Base-by-base conservation (phyloP, 306 rosid genomes). In the Alnus glutinosa region DNA sequence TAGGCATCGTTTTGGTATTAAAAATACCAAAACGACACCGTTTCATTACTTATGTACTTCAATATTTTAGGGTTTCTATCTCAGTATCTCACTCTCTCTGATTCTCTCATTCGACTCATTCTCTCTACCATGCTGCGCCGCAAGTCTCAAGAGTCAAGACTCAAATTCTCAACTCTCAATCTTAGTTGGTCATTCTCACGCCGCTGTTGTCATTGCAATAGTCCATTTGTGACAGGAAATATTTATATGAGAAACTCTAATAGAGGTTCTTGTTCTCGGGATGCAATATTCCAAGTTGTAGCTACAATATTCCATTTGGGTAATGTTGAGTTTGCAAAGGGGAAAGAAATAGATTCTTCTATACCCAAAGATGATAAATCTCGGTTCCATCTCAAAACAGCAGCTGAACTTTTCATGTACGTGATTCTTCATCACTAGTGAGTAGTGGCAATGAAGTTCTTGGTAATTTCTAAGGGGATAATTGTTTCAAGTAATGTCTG, bases 221-320 rank as follows among this genome's bases (percentile, higher is more conserved):
- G 28, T 23, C 28, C 0, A 23, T 23, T 23, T 23, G 28, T 23
- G 28, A 6, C 54, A 42, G 30, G 68, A 28, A 59, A 42, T 81
- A 55, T 64, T 73, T 3, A 14, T 46, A 48, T 39, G 68, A 55
- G 71, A 63, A 71, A 81, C 77, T 16, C 77, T 75, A 75, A 75
- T 57, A 50, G 52, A 73, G 1, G 47, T 77, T 71, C 55, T 36
- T 76, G 82, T 81, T 84, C 69, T 75, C 85, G 92, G 97, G 98
- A 92, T 73, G 97, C 97, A 74, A 92, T 95, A 81, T 95, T 95
- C 74, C 89, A 92, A 83, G 86, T 89, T 68, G 92, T 95, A 66
- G 96, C 98, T 59, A 98, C 97, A 79, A 78, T 95, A 78, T 96
- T 95, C 70, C 98, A 95, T 78, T 84, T 95, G 81, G 98, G 98